Base-by-base conservation (phyloP, 352 stramenopile species). In the Thalassiosira livingstoniorum region DNA sequence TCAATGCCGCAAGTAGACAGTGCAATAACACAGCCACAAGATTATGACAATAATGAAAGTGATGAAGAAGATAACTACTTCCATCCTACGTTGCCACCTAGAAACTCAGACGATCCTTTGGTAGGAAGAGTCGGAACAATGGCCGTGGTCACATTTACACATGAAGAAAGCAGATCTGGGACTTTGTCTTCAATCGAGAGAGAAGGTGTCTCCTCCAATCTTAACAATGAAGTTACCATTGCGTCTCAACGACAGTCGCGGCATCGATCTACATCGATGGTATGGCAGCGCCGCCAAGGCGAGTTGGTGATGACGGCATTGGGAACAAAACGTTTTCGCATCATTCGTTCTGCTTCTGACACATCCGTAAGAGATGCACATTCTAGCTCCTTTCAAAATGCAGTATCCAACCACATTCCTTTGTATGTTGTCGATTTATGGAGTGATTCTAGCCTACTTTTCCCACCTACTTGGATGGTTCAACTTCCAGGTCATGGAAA, bases 51-150 rank as follows among this genome's bases (percentile, higher is more conserved):
- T 61, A 43, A 58, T 58, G 55, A 69, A 53, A 58, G 32, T 35
- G 39, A 71, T 43, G 66, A 69, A 18, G 65, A 85, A 51, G 68
- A 77, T 67, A 25, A 68, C 53, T 71, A 80, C 42, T 85, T 85
- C 60, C 75, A 73, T 78, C 67, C 75, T 43, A 65, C 69, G 15
- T 7, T 42, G 29, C n/a, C 63, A 5, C 23, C 77, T 15, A 34
- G 21, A n/a, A 53, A 25, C n/a, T 29, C 39, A 25, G n/a, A 45
- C 45, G 75, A 91, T 80, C 77, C 81, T 54, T 78, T 80, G 4
- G 61, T 91, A 61, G 85, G 83, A 32, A 71, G 80, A 31, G 80
- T 92, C 34, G 87, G 87, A 13, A 92, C 87, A 18, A 76, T 91
- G 32, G 87, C 75, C 5, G 91, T 80, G 31, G 78, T 92, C 13